phyloP scores from a whole-genome alignment of 2,329 filamentous ascomycete species.

The Neoscytalidium dimidiatum region DNA sequence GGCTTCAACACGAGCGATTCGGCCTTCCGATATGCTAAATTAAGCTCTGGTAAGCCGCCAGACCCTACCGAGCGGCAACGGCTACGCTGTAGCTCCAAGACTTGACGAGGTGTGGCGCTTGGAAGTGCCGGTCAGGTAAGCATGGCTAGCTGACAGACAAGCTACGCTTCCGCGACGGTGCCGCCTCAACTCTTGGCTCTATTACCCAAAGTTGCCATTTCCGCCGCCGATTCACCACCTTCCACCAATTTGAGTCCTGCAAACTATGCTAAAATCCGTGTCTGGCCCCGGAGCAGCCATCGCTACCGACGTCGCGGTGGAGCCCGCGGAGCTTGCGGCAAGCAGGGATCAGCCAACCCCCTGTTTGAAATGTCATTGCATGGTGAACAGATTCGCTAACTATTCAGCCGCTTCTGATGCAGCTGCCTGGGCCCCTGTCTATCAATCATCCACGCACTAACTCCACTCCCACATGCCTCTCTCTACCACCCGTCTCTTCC shows the following conservation, averaged over 20 bases:
- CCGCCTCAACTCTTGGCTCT: constrained; percentile 16
- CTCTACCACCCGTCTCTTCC: neutral
- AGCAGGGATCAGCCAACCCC: neutral
- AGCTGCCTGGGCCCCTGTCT: neutral
- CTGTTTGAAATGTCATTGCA: neutral
- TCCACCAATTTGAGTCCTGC: constrained; percentile 15
- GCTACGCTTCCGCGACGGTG: neutral
- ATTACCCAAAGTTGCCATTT: constrained; percentile 8
- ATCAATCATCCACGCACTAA: neutral
- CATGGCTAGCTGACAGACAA: constrained; percentile 4
- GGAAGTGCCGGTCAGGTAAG: constrained; percentile 4
- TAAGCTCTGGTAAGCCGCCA: constrained; percentile 13
- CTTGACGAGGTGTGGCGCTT: neutral
- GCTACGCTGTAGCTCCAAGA: neutral
- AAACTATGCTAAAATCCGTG: neutral
- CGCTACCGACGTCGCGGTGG: neutral
- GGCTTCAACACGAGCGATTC: neutral
- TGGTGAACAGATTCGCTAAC: constrained; percentile 1
- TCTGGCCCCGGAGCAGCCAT: neutral
- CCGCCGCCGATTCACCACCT: neutral
- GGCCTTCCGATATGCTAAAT: neutral
- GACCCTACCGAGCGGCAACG: neutral
- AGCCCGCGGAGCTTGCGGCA: neutral
- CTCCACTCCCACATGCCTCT: neutral
- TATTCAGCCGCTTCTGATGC: neutral